These are phyloP conservation scores for Pisolithus marmoratus DNA, from an alignment of 768 basidiomycete genomes.

Conservation along the genomic window DNA sequence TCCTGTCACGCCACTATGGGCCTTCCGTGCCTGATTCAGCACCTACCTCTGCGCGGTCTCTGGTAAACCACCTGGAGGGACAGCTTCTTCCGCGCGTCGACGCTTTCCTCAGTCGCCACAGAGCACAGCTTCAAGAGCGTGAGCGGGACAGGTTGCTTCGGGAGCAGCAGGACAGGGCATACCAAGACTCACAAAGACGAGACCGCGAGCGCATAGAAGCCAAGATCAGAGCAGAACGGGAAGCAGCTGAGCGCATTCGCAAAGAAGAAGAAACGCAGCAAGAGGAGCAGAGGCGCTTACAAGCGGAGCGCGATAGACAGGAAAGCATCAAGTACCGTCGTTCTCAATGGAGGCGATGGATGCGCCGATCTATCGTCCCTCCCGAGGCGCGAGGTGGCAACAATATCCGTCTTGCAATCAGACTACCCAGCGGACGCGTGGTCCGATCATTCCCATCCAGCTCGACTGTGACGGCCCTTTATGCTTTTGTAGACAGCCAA, in stretches of 20 bases:
- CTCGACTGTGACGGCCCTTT: conserved; percentile 58
- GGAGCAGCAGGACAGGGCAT: conserved; percentile 79
- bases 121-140: conserved; percentile 42
- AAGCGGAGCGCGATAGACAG: conserved; percentile 34
- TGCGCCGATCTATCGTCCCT: conserved; percentile 42
- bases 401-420: conserved; percentile 43
- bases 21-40: conserved; percentile 41
- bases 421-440: conserved; percentile 54
- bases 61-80: conserved; percentile 61
- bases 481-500: conserved; percentile 65
- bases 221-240: conserved; percentile 42
- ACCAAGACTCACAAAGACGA: conserved; percentile 52
- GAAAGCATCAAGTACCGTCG: conserved; percentile 31
- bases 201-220: conserved; percentile 67
- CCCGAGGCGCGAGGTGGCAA: conserved; percentile 18
- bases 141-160: conserved; percentile 57
- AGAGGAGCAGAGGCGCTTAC: conserved; percentile 30
- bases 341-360: conserved; percentile 58
- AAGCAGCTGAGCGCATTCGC: conserved; percentile 30
- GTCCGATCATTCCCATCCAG: conserved; percentile 48
- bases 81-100: conserved; percentile 76
- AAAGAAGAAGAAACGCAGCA: conserved; percentile 25
- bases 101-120: conserved; percentile 67
- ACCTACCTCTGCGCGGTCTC: conserved; percentile 57
- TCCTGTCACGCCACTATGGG: conserved; percentile 85